Conservation (phyloP, 805 yeast genomes). For the Wickerhamiella alocasiicola region DNA sequence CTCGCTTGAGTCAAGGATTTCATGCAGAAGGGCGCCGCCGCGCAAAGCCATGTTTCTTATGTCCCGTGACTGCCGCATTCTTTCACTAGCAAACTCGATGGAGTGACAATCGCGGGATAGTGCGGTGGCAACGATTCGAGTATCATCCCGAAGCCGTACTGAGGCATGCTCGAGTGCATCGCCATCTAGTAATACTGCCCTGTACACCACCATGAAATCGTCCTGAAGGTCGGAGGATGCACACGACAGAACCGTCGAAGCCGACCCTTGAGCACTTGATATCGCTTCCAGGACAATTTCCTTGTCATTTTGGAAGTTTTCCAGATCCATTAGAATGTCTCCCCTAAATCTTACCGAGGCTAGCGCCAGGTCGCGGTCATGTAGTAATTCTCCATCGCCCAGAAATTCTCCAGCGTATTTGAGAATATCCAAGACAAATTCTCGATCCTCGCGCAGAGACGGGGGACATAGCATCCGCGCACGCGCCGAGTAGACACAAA, state of each 20-base stretch:
- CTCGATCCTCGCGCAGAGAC: constrained; percentile 3
- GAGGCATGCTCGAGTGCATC: neutral
- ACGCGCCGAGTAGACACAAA: neutral
- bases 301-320: neutral
- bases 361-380: neutral
- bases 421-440: neutral
- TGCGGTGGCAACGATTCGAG: neutral
- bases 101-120: neutral
- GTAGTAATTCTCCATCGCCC: neutral
- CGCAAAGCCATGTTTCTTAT: neutral
- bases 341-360: neutral
- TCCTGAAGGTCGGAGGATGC: too few species aligned
- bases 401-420: neutral
- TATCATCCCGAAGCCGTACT: neutral
- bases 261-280: too few species aligned
- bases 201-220: neutral
- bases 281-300: neutral
- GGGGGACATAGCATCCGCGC: neutral
- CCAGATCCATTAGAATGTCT: neutral
- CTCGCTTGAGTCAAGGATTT: neutral
- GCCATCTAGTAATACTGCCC: neutral
- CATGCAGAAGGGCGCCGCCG: neutral
- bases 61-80: neutral
- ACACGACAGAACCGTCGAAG: too few species aligned
- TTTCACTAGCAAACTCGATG: neutral